Conservation (phyloP, 2,329 filamentous ascomycete genomes). For the Clathrospora elynae region DNA sequence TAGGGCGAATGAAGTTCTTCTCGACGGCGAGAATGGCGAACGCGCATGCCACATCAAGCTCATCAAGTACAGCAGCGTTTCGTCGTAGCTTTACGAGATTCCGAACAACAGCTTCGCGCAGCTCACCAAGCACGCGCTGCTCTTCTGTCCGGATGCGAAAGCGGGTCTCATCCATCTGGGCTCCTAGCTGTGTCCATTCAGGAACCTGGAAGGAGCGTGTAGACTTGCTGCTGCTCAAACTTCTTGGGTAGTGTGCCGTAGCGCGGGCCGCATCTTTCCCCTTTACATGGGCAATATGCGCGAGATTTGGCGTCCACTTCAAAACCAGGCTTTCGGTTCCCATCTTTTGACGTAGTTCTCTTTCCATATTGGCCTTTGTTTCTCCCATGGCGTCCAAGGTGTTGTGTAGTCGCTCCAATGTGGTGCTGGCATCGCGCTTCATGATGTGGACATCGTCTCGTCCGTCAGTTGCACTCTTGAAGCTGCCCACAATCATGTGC, state of each 20-base stretch:
- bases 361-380: slow-evolving; percentile 66
- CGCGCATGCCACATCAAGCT: slow-evolving; percentile 86
- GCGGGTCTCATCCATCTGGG: slow-evolving; percentile 76
- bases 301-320: slow-evolving; percentile 83
- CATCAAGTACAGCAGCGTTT: slow-evolving; percentile 89
- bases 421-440: slow-evolving; percentile 67
- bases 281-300: slow-evolving; percentile 89
- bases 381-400: slow-evolving; percentile 64
- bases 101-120: slow-evolving; percentile 76
- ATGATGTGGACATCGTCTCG: slow-evolving; percentile 66
- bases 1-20: slow-evolving; percentile 73
- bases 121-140: slow-evolving; percentile 72
- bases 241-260: slow-evolving; percentile 51
- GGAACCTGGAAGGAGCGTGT: slow-evolving; percentile 84
- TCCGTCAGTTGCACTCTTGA: slow-evolving; percentile 45
- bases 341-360: slow-evolving; percentile 66
- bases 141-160: slow-evolving; percentile 83
- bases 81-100: slow-evolving; percentile 85
- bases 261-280: slow-evolving; percentile 67
- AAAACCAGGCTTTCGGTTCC: slow-evolving; percentile 64
- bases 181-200: slow-evolving; percentile 83
- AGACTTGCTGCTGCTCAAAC: slow-evolving; percentile 77
- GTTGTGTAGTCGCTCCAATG: slow-evolving; percentile 69
- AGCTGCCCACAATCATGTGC: slow-evolving; percentile 38
- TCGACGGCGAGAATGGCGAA: slow-evolving; percentile 81